These are phyloP conservation scores for Moesziomyces antarcticus DNA, from an alignment of 1,284 basidiomycete species.

Conservation along the genomic window DNA sequence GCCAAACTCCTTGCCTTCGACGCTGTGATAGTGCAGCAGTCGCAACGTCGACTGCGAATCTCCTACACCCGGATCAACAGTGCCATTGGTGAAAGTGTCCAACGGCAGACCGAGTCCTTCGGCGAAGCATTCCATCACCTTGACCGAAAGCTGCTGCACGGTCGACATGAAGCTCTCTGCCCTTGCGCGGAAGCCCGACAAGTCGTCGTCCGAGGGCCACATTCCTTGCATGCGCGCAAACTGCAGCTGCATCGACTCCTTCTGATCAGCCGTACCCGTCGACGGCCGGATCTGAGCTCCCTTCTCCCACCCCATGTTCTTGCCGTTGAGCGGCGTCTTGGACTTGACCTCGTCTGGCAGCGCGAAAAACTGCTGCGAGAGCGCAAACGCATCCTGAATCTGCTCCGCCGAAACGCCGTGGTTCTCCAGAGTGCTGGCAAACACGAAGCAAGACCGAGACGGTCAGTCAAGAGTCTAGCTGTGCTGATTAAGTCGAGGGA, in stretches of 20 bases:
- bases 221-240: conserved; percentile 68
- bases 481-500: conserved; percentile 65
- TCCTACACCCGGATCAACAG: conserved; percentile 43
- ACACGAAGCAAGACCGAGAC: neutral
- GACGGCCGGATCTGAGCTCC: conserved; percentile 70
- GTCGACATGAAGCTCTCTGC: conserved; percentile 72
- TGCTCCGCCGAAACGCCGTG: conserved; percentile 70
- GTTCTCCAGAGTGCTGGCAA: conserved; percentile 66
- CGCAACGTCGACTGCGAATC: conserved; percentile 74
- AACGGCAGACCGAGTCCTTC: conserved; percentile 71
- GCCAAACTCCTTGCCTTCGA: conserved; percentile 65
- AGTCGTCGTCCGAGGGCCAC: conserved; percentile 73
- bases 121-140: conserved; percentile 68
- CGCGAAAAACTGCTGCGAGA: conserved; percentile 73
- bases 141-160: conserved; percentile 72
- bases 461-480: neutral
- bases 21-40: conserved; percentile 73
- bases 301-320: conserved; percentile 69
- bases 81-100: conserved; percentile 68
- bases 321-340: conserved; percentile 73
- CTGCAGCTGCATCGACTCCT: conserved; percentile 71
- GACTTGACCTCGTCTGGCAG: conserved; percentile 72
- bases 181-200: conserved; percentile 73
- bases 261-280: conserved; percentile 70
- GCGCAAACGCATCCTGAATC: conserved; percentile 72